Conservation (phyloP, 805 yeast species). For the Komagataella pastoris region DNA sequence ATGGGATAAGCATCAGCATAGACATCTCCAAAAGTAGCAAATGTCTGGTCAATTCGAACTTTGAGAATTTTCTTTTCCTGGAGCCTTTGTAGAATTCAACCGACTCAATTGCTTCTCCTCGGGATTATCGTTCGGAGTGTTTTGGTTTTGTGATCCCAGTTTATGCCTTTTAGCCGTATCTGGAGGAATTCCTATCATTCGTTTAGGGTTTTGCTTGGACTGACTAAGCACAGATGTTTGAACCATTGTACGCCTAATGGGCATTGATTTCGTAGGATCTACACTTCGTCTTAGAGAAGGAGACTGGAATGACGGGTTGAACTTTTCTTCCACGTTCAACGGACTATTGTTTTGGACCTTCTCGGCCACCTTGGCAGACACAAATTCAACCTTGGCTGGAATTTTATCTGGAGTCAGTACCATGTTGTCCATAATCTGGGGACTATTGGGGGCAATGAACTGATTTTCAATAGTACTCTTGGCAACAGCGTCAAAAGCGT, state of each 20-base stretch:
- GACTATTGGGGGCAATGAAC: conserved; percentile 1
- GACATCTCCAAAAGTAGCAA: neutral
- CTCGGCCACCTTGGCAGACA: conserved; percentile 54
- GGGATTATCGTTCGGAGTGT: neutral
- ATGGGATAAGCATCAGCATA: too few species aligned
- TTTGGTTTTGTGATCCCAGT: neutral
- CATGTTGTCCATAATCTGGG: neutral
- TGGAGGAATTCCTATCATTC: conserved; percentile 2
- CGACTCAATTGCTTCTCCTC: neutral
- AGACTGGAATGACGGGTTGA: conserved; percentile 43
- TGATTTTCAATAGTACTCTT: neutral
- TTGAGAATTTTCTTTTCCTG: neutral
- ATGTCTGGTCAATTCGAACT: neutral
- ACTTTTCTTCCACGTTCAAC: conserved; percentile 25
- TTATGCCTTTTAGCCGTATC: neutral
- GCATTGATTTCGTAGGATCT: conserved; percentile 58
- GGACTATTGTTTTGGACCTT: conserved; percentile 31
- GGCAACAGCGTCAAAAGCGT: neutral
- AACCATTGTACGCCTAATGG: conserved; percentile 30
- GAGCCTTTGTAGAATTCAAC: neutral
- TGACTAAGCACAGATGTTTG: conserved; percentile 1
- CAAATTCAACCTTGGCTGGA: conserved; percentile 26
- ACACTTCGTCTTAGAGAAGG: conserved; percentile 44
- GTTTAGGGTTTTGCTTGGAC: conserved; percentile 1
- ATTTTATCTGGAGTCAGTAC: conserved; percentile 4